Evolutionary conservation across 2,329 filamentous ascomycete genomes (phyloP), one percentile per base, ranked within the genome.

Genomic region (Fusarium beomiforme): DNA sequence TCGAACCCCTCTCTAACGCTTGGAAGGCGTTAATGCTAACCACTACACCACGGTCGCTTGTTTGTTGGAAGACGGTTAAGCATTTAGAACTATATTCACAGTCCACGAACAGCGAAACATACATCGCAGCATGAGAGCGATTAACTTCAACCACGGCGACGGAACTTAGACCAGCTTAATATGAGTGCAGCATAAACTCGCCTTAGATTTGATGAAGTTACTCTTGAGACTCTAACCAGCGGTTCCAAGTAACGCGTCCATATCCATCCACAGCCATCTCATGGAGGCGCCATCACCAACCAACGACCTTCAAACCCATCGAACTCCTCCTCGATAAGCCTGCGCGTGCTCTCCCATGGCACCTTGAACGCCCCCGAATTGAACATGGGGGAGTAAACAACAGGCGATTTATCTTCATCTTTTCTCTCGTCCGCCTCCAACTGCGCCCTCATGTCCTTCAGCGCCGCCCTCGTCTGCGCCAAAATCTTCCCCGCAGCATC

Each of bases 241-340:
- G n/a, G n/a, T n/a, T n/a, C n/a, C n/a, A n/a, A n/a, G n/a, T n/a
- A n/a, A n/a, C n/a, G n/a, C n/a, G n/a, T n/a, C n/a, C n/a, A n/a
- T n/a, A n/a, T n/a, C n/a, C n/a, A n/a, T n/a, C 2, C 3, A 7
- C 33, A 24, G 12, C 16, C 16, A 10, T 23, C 24, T 16, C 16
- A 64, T 3, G 69, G 73, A 7, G 73, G 69, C 3, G 60, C 71
- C 73, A 75, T 75, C 1, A 75, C 36, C 16, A 72, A 29, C 73
- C 73, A 75, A 13, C 17, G 61, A 0, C 73, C 66, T 6, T 49
- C 47, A 59, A 64, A 75, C 5, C 51, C 57, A 7, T 19, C 33
- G 39, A 75, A 72, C 41, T 49, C 54, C 19, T 63, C 55, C 29
- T 69, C 69, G 33, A 75, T 74, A n/a, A 67, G n/a, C 4, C 7